Evolutionary conservation across 1,139 yeast species (phyloP), one percentile per base, ranked within the genome.

Genomic region (Arxiozyma slooffiae): DNA sequence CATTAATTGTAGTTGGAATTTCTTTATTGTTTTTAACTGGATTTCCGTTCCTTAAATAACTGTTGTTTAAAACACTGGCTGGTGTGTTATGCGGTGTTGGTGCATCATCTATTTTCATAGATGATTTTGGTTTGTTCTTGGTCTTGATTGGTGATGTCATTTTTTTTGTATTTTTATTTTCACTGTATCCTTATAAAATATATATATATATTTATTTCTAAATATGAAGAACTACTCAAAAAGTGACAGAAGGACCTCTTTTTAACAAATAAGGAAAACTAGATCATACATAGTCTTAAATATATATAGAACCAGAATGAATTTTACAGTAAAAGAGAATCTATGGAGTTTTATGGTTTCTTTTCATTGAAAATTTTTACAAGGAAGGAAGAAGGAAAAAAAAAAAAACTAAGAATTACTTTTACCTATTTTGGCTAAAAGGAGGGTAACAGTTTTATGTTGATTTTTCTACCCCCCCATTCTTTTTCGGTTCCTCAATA

Each of bases 81-180:
- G 99, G 99, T 1, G 99, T 92, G 75, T 92, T 92, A 67, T 94
- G 98, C 14, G 99, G 99, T 1, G 99, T 92, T 48, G 99, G 98
- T 5, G 98, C 98, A 66, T 84, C 82, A 59, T 95, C 85, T 60
- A 89, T 81, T 67, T 86, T 88, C 64, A 84, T 62, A 3, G 64
- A 61, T 26, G 64, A 61, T 50, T 62, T 64, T 18, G 66, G 62
- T 47, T 63, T 62, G 17, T 18, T 30, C 16, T 53, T 51, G 34
- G 67, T 57, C 53, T 61, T 64, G 43, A 67, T 67, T 41, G 70
- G 70, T 45, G 59, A 60, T 11, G 66, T 59, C 69, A 66, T 66
- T 30, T 30, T 26, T 6, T 39, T n/a, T n/a, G n/a, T n/a, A n/a
- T n/a, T n/a, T n/a, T n/a, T n/a, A 37, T 44, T 5, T 44, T 14